phyloP scores from a whole-genome alignment of 352 stramenopile genomes.

The Phytopythium montanum region DNA sequence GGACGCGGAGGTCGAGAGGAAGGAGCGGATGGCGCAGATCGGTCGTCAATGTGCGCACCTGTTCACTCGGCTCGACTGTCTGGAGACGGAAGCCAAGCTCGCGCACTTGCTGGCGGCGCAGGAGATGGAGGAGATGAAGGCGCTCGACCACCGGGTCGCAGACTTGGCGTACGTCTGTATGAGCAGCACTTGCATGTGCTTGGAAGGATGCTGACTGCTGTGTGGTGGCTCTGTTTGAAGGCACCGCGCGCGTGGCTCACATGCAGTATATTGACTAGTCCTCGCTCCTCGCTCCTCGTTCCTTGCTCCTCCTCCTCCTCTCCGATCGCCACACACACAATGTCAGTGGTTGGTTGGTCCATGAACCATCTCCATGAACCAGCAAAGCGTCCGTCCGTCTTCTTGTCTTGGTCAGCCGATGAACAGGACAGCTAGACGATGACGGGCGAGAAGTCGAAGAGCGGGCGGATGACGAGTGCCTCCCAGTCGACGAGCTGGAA shows the following conservation, averaged over 20 bases:
- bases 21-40: conserved; percentile 52
- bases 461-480: conserved; percentile 71
- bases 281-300: not conserved
- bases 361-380: not conserved
- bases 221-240: not conserved
- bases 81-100: conserved; percentile 43
- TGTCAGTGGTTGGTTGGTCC: not conserved
- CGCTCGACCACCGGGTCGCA: conserved; percentile 10
- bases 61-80: conserved; percentile 57
- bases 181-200: not conserved
- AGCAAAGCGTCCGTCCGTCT: not conserved
- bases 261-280: conserved; percentile 11
- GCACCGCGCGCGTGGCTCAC: not conserved
- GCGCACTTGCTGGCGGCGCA: conserved; percentile 30
- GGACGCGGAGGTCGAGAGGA: conserved; percentile 33
- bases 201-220: not conserved
- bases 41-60: conserved; percentile 51
- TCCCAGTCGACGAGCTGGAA: conserved; percentile 86
- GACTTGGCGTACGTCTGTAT: conserved; percentile 16
- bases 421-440: conserved; percentile 13
- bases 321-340: conserved; percentile 1
- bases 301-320: not conserved
- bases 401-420: not conserved
- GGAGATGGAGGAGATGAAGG: conserved; percentile 17
- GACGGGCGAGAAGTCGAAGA: conserved; percentile 59